These are phyloP conservation scores for Mycena metata DNA, from an alignment of 768 basidiomycete genomes.

Conservation along the genomic window DNA sequence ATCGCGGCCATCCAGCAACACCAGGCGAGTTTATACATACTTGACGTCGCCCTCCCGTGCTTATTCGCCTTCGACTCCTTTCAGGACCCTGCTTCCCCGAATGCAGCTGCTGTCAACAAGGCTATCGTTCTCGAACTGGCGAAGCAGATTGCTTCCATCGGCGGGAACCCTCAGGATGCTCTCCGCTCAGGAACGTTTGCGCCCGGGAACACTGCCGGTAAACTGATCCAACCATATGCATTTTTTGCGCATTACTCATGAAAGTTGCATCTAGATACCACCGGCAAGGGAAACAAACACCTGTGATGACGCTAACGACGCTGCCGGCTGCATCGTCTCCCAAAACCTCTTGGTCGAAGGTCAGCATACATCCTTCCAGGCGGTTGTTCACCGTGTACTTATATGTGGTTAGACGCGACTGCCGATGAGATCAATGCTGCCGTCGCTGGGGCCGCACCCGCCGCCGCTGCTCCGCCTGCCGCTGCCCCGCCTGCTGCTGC, in stretches of 20 bases:
- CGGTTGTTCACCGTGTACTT: neutral
- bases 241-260: too few relatives aligned
- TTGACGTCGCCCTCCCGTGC: too few relatives aligned
- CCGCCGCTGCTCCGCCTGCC: conserved; percentile 10
- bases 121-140: conserved; percentile 72
- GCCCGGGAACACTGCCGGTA: conserved; percentile 59
- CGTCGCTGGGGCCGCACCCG: conserved; percentile 48
- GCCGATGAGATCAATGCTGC: conserved; percentile 70
- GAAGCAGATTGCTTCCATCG: conserved; percentile 72
- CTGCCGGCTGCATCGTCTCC: conserved; percentile 73
- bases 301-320: conserved; percentile 66
- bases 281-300: conserved; percentile 68
- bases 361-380: neutral
- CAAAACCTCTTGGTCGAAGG: conserved; percentile 63
- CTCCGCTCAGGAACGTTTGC: conserved; percentile 74
- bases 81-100: conserved; percentile 71
- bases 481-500: too few relatives aligned
- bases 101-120: conserved; percentile 73
- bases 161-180: conserved; percentile 70
- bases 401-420: conserved; percentile 54
- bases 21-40: too few relatives aligned
- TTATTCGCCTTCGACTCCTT: neutral
- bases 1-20: conserved; percentile 76
- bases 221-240: neutral
- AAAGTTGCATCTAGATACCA: conserved; percentile 52